Base-by-base conservation (phyloP, 1,284 basidiomycete genomes). In the Puccinia brachypodii region DNA sequence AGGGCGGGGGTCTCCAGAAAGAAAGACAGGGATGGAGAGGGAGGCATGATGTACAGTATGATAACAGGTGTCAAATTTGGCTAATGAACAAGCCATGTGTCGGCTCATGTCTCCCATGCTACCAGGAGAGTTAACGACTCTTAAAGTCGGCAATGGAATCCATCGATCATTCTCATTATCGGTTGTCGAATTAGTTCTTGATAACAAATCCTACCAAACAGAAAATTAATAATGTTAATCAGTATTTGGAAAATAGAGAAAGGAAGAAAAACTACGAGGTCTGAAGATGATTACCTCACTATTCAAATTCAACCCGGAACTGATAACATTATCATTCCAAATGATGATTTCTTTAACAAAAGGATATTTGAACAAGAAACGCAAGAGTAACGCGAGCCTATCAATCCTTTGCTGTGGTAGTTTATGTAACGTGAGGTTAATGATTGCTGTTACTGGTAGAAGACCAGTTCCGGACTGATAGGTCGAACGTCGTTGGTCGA, bases 81-180 rank as follows among this genome's bases (percentile, higher is more conserved):
- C 73, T n/a, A 75, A 33, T 16, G 73, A 75, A 28, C 73, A 75
- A 36, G 73, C 73, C 73, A 75, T 75, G 42, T 75, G 73, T 25
- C 73, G n/a, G 56, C 73, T 75, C 53, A 75, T 75, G 14, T 75
- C 73, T 4, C 56, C 53, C 53, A 75, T 56, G 7, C 73, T 31
- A 3, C 73, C 73, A 22, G 73, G 73, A 9, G 73, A 75, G 56
- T 75, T 75, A 40, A 75, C 40, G 1, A 75, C 50, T 14, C 73
- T 31, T 0, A 75, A 53, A n/a, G 60, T 75, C 9, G 73, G 73
- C 50, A 58, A 58, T 28, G 38, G 73, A 40, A 22, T 13, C 22
- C 28, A n/a, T n/a, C n/a, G n/a, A n/a, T n/a, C n/a, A n/a, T n/a
- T n/a, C n/a, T n/a, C 14, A 42, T 38, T 13, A 42, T 56, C 9